Evolutionary conservation across 495 filamentous ascomycete species (phyloP), one percentile per base, ranked within the genome.

Genomic region (Poronia punctata): DNA sequence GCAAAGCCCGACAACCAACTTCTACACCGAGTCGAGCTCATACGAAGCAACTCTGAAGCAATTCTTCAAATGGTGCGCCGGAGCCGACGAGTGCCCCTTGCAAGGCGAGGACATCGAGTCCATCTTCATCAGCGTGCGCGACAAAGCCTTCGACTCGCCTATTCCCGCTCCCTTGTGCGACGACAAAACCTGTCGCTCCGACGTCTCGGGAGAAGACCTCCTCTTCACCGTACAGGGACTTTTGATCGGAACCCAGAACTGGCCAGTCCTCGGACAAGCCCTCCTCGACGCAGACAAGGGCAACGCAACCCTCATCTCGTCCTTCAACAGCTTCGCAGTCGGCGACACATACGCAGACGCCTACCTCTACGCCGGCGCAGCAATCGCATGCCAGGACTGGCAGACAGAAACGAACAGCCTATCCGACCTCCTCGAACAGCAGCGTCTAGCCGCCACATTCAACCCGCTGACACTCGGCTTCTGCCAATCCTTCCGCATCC

Each of bases 321-420:
- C 27, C n/a, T 26, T 35, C 21, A 49, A 54, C 16, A 30, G 34
- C 10, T 35, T 64, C n/a, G 53, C 45, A 0, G 33, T 27, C 2
- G 52, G 48, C 24, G 44, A 54, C 17, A 38, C 52, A 1, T 52
- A 59, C 40, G 19, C 28, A 1, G 47, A 56, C 49, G 50, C 52
- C 5, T 39, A 23, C 4, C 28, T 50, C 0, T 55, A 49, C 30
- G 49, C 53, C 4, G 51, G 53, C 11, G 42, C 56, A 4, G 57
- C 60, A 0, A 59, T 62, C 38, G 46, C 39, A 1, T 66, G 63
- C 45, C 57, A 61, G 17, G 63, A 66, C 49, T 66, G 56, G 56
- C 29, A 45, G 16, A 57, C 57, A 39, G 38, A 38, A 12, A 47
- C 51, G 8, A 38, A 8, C 3, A 28, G 46, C 2, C 40, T 60